Base-by-base conservation (phyloP, 2,329 filamentous ascomycete genomes). In the Stachybotrys chartarum region DNA sequence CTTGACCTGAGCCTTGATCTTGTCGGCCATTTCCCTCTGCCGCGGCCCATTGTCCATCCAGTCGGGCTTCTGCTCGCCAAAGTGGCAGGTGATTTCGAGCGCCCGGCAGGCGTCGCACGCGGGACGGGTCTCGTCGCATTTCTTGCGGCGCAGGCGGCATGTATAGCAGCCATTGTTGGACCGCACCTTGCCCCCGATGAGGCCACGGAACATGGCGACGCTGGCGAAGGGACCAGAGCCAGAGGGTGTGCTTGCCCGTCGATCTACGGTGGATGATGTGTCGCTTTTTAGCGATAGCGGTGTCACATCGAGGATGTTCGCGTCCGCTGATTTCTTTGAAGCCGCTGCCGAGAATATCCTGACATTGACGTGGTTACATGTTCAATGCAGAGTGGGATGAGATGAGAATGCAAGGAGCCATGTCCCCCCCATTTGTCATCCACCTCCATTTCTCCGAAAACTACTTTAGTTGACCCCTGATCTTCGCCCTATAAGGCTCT, bases 121-220 rank as follows among this genome's bases (percentile, higher is more conserved):
- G 11, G 82, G 81, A 2, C 72, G 74, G 30, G 62, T 70, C 63
- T 83, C 79, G 58, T 84, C 80, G 61, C 83, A 86, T 62, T 83
- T 84, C 63, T 85, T 86, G 60, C 79, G 79, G 18, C 83, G 77
- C 11, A 84, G 72, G 24, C 81, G 77, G 61, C 83, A 85, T 3
- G 81, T 85, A 80, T 80, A 84, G 64, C 82, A 85, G 57, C 80
- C 80, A 7, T 72, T 74, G 52, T 72, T 72, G 57, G 72, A 76
- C 46, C 75, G 70, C 31, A 71, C 62, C 56, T 66, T 66, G 57
- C 63, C 60, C 24, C 60, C 61, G 62, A 66, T 66, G 55, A 66
- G 60, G 59, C 65, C 61, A 45, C 64, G 64, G 54, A 66, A 61
- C 64, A 66, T 66, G 58, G n/a, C 32, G 30, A 32, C 42, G 42